These are phyloP conservation scores for Pseudocercospora ulei DNA, from an alignment of 2,329 filamentous ascomycete genomes.

Conservation along the genomic window DNA sequence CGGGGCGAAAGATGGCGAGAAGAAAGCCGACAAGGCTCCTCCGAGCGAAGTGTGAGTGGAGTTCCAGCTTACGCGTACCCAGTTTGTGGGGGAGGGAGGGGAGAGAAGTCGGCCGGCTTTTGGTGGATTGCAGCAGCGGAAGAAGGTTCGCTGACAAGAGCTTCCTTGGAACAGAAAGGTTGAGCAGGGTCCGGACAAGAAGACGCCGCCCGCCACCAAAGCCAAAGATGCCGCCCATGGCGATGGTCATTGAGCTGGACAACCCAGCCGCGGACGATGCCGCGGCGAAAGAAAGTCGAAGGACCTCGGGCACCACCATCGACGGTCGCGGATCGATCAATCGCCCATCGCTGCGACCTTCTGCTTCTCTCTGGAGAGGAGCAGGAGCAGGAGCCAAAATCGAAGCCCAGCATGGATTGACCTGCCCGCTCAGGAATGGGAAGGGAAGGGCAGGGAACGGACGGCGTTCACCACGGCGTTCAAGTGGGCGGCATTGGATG, in stretches of 20 bases:
- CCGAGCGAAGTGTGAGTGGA: constrained; percentile 24
- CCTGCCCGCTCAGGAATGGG: too few relatives aligned
- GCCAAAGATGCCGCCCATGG: constrained; percentile 9
- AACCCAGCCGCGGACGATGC: constrained; percentile 9
- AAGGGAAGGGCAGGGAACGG: too few relatives aligned
- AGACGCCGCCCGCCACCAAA: constrained; percentile 7
- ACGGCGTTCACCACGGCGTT: too few relatives aligned
- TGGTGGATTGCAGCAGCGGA: constrained; percentile 20
- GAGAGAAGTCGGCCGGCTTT: constrained; percentile 12
- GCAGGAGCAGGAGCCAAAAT: too few relatives aligned
- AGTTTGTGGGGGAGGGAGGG: constrained; percentile 8
- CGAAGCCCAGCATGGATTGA: too few relatives aligned
- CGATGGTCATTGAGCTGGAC: constrained; percentile 10
- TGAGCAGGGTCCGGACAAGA: constrained; percentile 12
- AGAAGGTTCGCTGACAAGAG: constrained; percentile 26
- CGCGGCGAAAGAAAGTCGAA: constrained; percentile 6
- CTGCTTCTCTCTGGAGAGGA: too few relatives aligned
- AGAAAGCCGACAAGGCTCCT: constrained; percentile 14
- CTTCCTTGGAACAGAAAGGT: constrained; percentile 21
- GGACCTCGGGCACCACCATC: neutral
- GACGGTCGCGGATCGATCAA: constrained; percentile 2
- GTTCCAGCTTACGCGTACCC: constrained; percentile 4
- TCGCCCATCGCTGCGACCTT: constrained; percentile 1
- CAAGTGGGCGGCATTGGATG: too few relatives aligned
- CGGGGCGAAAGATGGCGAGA: constrained; percentile 20